Percentiles rank a stretch among this genome's conserved stretches.
Evolutionary conservation across 495 filamentous ascomycete species (phyloP).

Genomic region (Staphylotrichum longicolle): DNA sequence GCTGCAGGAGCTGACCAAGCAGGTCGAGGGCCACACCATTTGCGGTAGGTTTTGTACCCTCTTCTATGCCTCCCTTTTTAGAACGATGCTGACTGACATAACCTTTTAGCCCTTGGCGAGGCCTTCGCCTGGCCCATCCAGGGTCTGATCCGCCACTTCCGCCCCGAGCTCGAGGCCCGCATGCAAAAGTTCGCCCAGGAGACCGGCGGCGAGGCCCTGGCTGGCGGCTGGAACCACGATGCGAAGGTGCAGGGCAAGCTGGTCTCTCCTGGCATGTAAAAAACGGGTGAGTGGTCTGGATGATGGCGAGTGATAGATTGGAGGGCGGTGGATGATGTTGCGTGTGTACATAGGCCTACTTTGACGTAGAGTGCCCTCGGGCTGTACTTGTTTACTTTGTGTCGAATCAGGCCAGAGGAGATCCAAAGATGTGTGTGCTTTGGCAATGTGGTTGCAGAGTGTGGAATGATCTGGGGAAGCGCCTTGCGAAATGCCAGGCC

Average conservation of each 20-base stretch:
- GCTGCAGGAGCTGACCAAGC: conserved; percentile 98
- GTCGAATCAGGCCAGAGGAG: neutral
- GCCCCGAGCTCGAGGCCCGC: conserved; percentile 87
- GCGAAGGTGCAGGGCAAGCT: conserved; percentile 73
- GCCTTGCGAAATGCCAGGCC: too few relatives aligned
- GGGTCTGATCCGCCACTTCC: conserved; percentile 95
- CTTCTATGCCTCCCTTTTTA: neutral
- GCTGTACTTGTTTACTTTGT: conserved; percentile 18
- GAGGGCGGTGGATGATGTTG: conserved; percentile 4
- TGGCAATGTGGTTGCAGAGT: neutral
- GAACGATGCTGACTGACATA: neutral
- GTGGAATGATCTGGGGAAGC: too few relatives aligned
- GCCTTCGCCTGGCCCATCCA: conserved; percentile 98
- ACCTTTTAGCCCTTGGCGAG: conserved; percentile 71
- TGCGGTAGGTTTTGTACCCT: conserved; percentile 60
- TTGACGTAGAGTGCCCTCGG: conserved; percentile 3
- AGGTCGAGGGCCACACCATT: conserved; percentile 98
- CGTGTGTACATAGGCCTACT: conserved; percentile 10
- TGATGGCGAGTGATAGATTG: neutral
- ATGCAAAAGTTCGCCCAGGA: conserved; percentile 72
- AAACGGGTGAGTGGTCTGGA: neutral
- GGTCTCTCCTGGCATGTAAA: conserved; percentile 81
- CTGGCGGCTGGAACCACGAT: conserved; percentile 85
- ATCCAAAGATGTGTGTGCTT: neutral
- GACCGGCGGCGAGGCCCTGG: conserved; percentile 66